Conservation (phyloP, 2,329 filamentous ascomycete species). For the Cytospora mali region DNA sequence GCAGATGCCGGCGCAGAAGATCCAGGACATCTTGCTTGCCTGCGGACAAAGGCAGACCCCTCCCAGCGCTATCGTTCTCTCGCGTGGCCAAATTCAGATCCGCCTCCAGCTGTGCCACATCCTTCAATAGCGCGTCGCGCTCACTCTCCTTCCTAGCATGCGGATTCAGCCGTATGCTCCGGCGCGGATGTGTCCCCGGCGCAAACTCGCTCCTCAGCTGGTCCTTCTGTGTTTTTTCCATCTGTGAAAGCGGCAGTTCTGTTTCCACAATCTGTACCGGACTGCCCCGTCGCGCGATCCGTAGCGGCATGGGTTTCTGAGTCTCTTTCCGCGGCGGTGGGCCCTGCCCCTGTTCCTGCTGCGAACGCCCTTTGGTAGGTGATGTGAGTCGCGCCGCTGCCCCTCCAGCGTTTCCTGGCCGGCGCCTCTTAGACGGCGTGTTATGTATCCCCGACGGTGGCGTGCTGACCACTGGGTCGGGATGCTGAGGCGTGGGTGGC, state of each 20-base stretch:
- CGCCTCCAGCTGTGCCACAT: slow-evolving; percentile 58
- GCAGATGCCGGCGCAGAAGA: slow-evolving; percentile 46
- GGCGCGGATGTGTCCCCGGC: slow-evolving; percentile 32
- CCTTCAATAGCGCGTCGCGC: slow-evolving; percentile 55
- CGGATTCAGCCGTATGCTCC: slow-evolving; percentile 47
- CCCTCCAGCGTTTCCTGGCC: slow-evolving; percentile 10
- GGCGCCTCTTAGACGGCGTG: slow-evolving; percentile 54
- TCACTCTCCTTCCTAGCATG: slow-evolving; percentile 53
- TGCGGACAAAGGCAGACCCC: not conserved
- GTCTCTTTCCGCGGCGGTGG: slow-evolving; percentile 11
- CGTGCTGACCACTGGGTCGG: slow-evolving; percentile 56
- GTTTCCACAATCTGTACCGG: slow-evolving; percentile 1
- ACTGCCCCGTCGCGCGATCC: slow-evolving; percentile 17
- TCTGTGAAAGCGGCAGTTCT: slow-evolving; percentile 39
- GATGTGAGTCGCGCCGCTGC: slow-evolving; percentile 41
- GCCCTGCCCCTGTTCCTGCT: not conserved
- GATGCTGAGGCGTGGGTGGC: slow-evolving; percentile 58
- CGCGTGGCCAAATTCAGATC: slow-evolving; percentile 60
- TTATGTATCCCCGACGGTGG: slow-evolving; percentile 63
- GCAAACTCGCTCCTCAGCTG: slow-evolving; percentile 41
- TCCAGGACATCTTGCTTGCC: slow-evolving; percentile 42
- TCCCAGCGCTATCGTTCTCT: slow-evolving; percentile 53
- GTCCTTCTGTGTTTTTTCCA: slow-evolving; percentile 47
- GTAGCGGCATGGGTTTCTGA: slow-evolving; percentile 5
- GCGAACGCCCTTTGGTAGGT: slow-evolving; percentile 49